Conservation (phyloP, 306 rosid species). For the Inga laurina region DNA sequence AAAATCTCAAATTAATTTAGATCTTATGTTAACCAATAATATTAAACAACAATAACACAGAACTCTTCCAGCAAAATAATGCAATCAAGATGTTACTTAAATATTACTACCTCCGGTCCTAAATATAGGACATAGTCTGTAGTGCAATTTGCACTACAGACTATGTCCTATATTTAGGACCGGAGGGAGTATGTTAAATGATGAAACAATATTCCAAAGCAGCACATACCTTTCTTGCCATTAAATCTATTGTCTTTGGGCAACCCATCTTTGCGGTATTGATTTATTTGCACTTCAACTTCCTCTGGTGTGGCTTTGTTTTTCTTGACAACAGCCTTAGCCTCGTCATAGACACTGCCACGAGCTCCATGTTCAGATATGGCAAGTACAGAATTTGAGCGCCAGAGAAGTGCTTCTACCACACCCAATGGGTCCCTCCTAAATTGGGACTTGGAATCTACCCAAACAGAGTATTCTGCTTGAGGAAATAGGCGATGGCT, state of each 20-base stretch:
- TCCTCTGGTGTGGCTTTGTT: conserved; percentile 96
- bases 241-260: conserved; percentile 84
- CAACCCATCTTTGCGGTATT: conserved; percentile 73
- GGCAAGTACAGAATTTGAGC: conserved; percentile 71
- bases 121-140: too few relatives aligned
- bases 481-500: conserved; percentile 92
- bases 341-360: conserved; percentile 89
- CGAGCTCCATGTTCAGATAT: conserved; percentile 99
- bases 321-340: conserved; percentile 92
- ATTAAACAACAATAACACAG: neutral
- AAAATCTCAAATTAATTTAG: neutral
- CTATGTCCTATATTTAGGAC: too few relatives aligned
- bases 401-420: conserved; percentile 91
- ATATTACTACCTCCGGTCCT: too few relatives aligned
- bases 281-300: conserved; percentile 85
- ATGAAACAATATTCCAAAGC: neutral
- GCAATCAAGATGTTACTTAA: neutral
- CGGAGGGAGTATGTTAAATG: conserved; percentile 14
- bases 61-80: neutral
- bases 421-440: conserved; percentile 97
- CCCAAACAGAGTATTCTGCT: conserved; percentile 94
- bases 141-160: too few relatives aligned
- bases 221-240: conserved; percentile 79
- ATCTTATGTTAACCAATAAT: neutral
- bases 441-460: conserved; percentile 95